Percentiles rank a stretch among this genome's conserved stretches.
Evolutionary conservation across 2,329 filamentous ascomycete genomes (phyloP).

Genomic region (Pseudogymnoascus sp.): DNA sequence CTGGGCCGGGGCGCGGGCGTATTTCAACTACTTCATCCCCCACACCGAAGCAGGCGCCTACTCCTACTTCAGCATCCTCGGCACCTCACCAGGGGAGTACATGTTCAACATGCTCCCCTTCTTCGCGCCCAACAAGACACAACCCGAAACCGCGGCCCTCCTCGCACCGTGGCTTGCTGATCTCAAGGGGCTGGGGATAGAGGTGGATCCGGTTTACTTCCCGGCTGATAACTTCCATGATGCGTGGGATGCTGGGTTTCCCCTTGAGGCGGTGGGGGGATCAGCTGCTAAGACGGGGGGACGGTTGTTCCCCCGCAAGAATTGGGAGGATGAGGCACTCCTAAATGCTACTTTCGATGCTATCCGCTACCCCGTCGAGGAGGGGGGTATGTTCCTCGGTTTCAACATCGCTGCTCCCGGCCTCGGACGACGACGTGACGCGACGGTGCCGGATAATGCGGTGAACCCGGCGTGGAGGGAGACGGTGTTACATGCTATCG

Average conservation of each 20-base stretch:
- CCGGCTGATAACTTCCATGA: conserved; percentile 14
- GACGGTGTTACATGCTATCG: conserved; percentile 18
- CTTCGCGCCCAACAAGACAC: conserved; percentile 25
- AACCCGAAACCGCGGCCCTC: conserved; percentile 19
- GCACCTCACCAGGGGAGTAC: conserved; percentile 24
- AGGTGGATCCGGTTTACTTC: conserved; percentile 27
- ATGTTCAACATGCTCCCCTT: conserved; percentile 26
- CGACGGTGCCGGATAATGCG: conserved; percentile 25
- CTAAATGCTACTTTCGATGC: conserved; percentile 23
- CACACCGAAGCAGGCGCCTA: conserved; percentile 29
- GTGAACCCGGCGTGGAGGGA: conserved; percentile 28
- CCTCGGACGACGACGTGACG: not conserved
- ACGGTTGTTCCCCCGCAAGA: conserved; percentile 33
- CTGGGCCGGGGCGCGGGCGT: conserved; percentile 44
- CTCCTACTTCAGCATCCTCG: conserved; percentile 26
- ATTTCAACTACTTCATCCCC: conserved; percentile 36
- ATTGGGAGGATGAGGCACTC: conserved; percentile 25
- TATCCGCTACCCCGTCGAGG: conserved; percentile 27
- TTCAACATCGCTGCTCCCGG: conserved; percentile 22
- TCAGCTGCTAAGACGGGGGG: conserved; percentile 28
- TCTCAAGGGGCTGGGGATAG: conserved; percentile 20
- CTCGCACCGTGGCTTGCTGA: conserved; percentile 33
- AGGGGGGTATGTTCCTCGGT: conserved; percentile 26
- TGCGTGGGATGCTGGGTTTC: conserved; percentile 35
- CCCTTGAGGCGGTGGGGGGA: conserved; percentile 28